Conservation (phyloP, 139 green algal species). For the Chlorella ohadii region DNA sequence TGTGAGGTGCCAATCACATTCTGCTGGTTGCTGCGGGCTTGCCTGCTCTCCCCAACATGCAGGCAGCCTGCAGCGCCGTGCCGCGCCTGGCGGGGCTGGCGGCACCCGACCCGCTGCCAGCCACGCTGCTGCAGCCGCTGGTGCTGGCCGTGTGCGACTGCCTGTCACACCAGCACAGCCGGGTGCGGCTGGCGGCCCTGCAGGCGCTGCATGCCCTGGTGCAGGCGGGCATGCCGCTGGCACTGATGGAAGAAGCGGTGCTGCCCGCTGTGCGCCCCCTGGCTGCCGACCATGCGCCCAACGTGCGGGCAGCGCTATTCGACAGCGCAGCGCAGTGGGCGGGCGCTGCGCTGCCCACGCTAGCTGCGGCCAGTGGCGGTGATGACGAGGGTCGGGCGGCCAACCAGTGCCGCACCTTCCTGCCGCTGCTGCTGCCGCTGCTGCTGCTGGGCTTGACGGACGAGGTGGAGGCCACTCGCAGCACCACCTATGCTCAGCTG, state of each 20-base stretch:
- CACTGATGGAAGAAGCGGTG: background rate
- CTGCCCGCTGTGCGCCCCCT: constrained; percentile 31
- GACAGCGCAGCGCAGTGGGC: constrained; percentile 62
- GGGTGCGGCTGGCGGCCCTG: constrained; percentile 58
- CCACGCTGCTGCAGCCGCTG: constrained; percentile 44
- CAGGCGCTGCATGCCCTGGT: constrained; percentile 67
- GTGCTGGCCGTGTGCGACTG: constrained; percentile 47
- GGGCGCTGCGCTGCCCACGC: constrained; percentile 15
- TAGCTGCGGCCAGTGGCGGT: background rate
- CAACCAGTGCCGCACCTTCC: constrained; percentile 24
- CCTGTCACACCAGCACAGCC: constrained; percentile 74
- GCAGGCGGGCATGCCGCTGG: constrained; percentile 30
- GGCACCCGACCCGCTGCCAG: constrained; percentile 24
- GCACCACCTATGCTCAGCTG: background rate
- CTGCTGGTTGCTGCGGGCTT: background rate
- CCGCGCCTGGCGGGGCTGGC: constrained; percentile 34
- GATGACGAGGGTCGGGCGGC: constrained; percentile 12
- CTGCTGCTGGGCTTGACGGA: constrained; percentile 77
- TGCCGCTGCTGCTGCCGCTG: constrained; percentile 64
- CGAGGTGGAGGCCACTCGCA: constrained; percentile 28
- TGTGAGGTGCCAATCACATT: too few relatives aligned
- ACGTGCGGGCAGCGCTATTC: constrained; percentile 64
- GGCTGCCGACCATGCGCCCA: constrained; percentile 56
- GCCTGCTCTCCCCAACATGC: background rate
- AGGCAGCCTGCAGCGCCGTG: constrained; percentile 44